Evolutionary conservation across 1,284 basidiomycete species (phyloP).

Genomic region (Rhodotorula sp.): DNA sequence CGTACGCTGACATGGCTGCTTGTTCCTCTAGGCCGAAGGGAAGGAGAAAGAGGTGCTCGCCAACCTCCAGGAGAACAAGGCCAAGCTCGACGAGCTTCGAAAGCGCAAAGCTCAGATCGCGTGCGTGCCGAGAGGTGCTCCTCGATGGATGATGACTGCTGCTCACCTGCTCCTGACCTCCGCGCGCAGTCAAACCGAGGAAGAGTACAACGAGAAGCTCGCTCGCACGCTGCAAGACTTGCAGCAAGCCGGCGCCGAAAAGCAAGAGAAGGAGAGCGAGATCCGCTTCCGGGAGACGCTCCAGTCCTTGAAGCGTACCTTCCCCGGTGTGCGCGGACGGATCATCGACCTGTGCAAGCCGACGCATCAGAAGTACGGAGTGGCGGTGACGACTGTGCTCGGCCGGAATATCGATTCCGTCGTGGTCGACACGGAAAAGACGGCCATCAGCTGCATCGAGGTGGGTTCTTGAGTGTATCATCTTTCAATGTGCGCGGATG

Average conservation of each 20-base stretch:
- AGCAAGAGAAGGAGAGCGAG: slow-evolving; percentile 80
- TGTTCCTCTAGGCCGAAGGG: slow-evolving; percentile 17
- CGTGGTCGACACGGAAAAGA: slow-evolving; percentile 93
- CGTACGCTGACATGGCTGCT: not conserved
- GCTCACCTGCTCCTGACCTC: not conserved
- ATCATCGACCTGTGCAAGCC: slow-evolving; percentile 92
- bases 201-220: slow-evolving; percentile 87
- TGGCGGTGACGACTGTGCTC: slow-evolving; percentile 89
- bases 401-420: slow-evolving; percentile 94
- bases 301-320: slow-evolving; percentile 75
- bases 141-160: not conserved
- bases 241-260: slow-evolving; percentile 81
- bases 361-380: slow-evolving; percentile 85
- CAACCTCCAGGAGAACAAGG: slow-evolving; percentile 70
- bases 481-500: no score
- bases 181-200: slow-evolving; percentile 69
- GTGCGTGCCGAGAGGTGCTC: slow-evolving; percentile 1
- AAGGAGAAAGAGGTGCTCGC: slow-evolving; percentile 63
- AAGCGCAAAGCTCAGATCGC: slow-evolving; percentile 27
- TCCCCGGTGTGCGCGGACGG: slow-evolving; percentile 71
- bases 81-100: slow-evolving; percentile 44
- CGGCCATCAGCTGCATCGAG: slow-evolving; percentile 96
- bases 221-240: slow-evolving; percentile 78
- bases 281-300: slow-evolving; percentile 80
- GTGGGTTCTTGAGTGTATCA: slow-evolving; percentile 52